Base-by-base conservation (phyloP, 805 yeast genomes). In the Osmozyma mogii region DNA sequence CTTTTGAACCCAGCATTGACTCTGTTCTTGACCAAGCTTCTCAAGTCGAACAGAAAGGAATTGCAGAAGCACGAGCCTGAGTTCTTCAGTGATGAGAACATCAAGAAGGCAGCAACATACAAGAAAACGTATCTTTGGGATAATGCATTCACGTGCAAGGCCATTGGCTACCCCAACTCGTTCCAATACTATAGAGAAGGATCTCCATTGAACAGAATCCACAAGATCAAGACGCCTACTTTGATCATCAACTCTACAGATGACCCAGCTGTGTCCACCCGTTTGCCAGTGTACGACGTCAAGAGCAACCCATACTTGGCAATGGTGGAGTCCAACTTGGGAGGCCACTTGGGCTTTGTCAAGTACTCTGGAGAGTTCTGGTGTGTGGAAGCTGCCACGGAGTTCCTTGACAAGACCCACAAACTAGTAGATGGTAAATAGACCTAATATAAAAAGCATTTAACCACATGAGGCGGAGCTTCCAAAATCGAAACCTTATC, bases 281-380 rank as follows among this genome's bases (percentile, higher is more conserved):
- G 61, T 14, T 47, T 80, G 15, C 92, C 92, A 1, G 48, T 50
- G 21, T 48, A 47, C 10, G 78, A 75, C 36, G 65, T 71, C 13
- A 39, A 48, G 17, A 20, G 31, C 11, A 82, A 82, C 45, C 92
- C 94, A 2, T 73, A 68, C 46, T 54, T 74, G 19, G 55, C 70
- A 25, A 41, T 78, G 44, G 61, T 76, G 4, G 68, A 75, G 35
- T 78, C 88, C 5, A 64, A 69, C 24, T 61, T 70, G 30, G 95
- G 95, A 5, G 94, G 94, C 1, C 95, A 84, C 53, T 65, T 84
- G 31, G 92, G 84, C n/a, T 84, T 80, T 79, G 84, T 75, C 37
- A 63, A 68, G 39, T 54, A 62, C 27, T 57, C 65, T 15, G 80
- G 81, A 15, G 61, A 63, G 24, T 70, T 85, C 43, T 84, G 94